These are phyloP conservation scores for Xerocomellus amylosporus DNA, from an alignment of 768 basidiomycete species.

Conservation along the genomic window DNA sequence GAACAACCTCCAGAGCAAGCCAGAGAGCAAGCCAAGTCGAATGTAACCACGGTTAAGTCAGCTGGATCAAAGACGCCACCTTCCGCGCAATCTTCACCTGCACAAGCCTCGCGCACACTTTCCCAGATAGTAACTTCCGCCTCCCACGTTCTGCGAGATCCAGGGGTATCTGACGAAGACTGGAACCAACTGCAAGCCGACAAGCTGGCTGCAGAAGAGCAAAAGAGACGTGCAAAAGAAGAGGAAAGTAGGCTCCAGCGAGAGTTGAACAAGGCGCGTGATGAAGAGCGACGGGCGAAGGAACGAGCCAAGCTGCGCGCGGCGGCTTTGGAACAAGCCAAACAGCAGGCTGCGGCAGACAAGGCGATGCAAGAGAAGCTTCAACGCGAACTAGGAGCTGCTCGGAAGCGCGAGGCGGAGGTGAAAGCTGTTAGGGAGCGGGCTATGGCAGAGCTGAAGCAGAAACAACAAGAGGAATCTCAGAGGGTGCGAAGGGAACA, in stretches of 20 bases:
- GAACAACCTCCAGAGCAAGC: conserved; percentile 1
- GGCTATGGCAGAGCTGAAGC: conserved; percentile 27
- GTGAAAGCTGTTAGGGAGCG: conserved; percentile 24
- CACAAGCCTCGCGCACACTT: neutral
- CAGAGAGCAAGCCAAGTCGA: neutral
- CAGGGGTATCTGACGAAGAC: conserved; percentile 48
- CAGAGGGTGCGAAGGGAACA: conserved; percentile 19
- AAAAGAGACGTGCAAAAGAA: conserved; percentile 15
- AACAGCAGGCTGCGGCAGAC: conserved; percentile 19
- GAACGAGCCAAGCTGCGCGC: conserved; percentile 20
- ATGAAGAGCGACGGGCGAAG: conserved; percentile 22
- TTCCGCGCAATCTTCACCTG: neutral
- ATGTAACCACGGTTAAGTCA: neutral
- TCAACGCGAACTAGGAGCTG: conserved; percentile 27
- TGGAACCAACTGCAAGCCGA: conserved; percentile 51
- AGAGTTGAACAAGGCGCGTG: conserved; percentile 16
- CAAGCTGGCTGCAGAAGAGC: conserved; percentile 27
- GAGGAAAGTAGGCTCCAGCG: conserved; percentile 16
- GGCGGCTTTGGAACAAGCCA: conserved; percentile 19
- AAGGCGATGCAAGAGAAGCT: conserved; percentile 20
- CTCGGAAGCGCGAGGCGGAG: conserved; percentile 20
- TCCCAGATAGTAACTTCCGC: neutral
- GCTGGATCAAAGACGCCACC: neutral
- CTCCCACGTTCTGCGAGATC: conserved; percentile 36
- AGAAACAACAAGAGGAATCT: conserved; percentile 38